phyloP scores from a whole-genome alignment of 164 flowering plant genomes.

The Stephania cephalantha region DNA sequence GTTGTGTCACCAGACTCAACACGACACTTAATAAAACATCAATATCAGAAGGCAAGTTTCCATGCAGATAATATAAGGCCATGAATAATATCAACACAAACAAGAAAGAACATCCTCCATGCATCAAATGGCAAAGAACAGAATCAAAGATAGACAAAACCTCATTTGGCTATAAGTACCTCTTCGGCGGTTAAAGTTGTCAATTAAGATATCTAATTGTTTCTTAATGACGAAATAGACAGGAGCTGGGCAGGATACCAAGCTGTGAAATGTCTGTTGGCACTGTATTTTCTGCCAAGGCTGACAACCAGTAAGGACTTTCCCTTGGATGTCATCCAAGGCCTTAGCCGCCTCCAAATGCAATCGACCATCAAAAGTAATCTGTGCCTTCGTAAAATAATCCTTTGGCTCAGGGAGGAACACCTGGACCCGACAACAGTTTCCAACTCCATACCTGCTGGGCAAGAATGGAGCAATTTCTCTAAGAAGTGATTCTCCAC shows the following conservation, averaged over 20 bases:
- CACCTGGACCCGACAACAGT: conserved; percentile 56
- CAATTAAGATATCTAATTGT: conserved; percentile 48
- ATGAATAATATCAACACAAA: not conserved
- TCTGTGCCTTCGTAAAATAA: conserved; percentile 45
- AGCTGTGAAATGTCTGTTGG: conserved; percentile 66
- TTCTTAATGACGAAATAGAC: conserved; percentile 55
- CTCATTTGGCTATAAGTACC: conserved; percentile 36
- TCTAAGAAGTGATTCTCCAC: conserved; percentile 72
- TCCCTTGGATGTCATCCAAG: conserved; percentile 75
- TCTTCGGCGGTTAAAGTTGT: conserved; percentile 31
- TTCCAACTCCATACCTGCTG: conserved; percentile 28
- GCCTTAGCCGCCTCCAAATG: conserved; percentile 98
- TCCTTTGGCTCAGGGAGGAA: conserved; percentile 60
- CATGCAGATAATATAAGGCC: not conserved
- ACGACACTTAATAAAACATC: not conserved
- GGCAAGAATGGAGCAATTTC: conserved; percentile 75
- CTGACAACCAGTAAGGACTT: conserved; percentile 62
- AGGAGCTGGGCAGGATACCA: conserved; percentile 57
- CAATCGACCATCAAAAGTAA: conserved; percentile 79
- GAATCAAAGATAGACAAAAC: not conserved
- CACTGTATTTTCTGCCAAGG: conserved; percentile 89
- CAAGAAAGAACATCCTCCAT: not conserved
- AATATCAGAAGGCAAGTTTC: not conserved
- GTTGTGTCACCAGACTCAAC: not conserved
- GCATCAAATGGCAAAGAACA: not conserved